Evolutionary conservation across 306 rosid genomes (phyloP), one percentile per base, ranked within the genome.

Genomic region (Urtica urens): DNA sequence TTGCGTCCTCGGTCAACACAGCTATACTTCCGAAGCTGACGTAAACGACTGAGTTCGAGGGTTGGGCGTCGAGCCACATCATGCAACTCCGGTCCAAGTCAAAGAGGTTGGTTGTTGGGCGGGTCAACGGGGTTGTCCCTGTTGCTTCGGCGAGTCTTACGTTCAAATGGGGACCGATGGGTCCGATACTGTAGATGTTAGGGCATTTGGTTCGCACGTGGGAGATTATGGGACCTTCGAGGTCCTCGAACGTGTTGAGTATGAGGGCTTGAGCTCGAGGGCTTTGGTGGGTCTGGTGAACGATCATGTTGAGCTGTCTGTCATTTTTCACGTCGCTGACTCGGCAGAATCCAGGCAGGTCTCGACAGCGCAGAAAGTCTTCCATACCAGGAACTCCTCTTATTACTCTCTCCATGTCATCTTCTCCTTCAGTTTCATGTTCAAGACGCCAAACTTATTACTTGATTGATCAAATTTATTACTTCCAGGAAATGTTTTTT

Each of bases 211-310:
- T 59, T 1, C 71, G 69, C 0, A 79, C 42, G 0, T 58, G 53
- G 18, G 60, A 46, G 7, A 79, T 47, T 5, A 72, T 35, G 1
- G 78, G 75, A 4, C 56, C 61, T 38, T 83, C 94, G 19, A 79
- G 49, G 0, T 77, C 88, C 16, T 83, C 82, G 10, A 77, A 79
- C 0, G 94, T 69, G 77, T 83, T 83, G 42, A 79, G 19, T 10
- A 83, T 67, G 7, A 76, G 3, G 1, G 72, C 78, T n/a, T 55
- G 29, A 6, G 73, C 72, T 48, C 57, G 25, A 1, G 38, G 39
- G 9, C 72, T 18, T 35, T 66, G 55, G 2, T 18, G 31, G 37
- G 69, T 68, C 34, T 20, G 24, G 1, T 0, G 23, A 11, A 22
- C 26, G 10, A 52, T 0, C 16, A 20, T 0, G 2, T 55, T 54